Conservation (phyloP, 1,284 basidiomycete genomes). For the Caloboletus firmus region DNA sequence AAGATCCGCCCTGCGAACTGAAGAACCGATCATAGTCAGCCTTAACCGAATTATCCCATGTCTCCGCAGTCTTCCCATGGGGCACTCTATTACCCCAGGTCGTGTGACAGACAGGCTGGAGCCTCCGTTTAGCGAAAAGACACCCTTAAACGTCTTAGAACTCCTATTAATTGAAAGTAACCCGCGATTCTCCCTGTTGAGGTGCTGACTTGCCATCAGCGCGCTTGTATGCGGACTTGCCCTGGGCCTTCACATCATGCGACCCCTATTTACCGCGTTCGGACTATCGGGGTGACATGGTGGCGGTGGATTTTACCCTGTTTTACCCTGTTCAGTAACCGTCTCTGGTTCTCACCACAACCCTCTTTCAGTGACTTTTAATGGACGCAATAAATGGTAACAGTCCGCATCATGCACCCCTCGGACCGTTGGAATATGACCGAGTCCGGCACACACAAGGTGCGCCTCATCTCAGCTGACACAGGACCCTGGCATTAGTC, state of each 20-base stretch:
- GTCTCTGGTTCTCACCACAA: constrained; percentile 3
- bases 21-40: constrained; percentile 17
- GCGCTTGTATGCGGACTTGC: neutral
- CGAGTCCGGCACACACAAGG: constrained; percentile 1
- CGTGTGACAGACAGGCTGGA: constrained; percentile 23
- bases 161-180: constrained; percentile 7
- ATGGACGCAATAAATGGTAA: constrained; percentile 7
- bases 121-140: constrained; percentile 5
- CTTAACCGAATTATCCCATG: constrained; percentile 4
- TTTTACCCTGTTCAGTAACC: constrained; percentile 2
- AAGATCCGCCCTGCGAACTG: constrained; percentile 25
- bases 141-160: constrained; percentile 3
- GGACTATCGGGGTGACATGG: constrained; percentile 1
- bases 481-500: constrained; percentile 12
- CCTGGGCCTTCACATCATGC: constrained; percentile 14
- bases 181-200: constrained; percentile 5
- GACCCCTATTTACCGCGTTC: neutral
- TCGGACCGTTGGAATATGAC: constrained; percentile 1
- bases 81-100: constrained; percentile 34
- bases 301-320: neutral
- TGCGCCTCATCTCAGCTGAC: constrained; percentile 10
- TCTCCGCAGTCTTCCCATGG: constrained; percentile 27
- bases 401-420: neutral
- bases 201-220: constrained; percentile 1
- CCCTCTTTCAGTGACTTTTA: constrained; percentile 2